Evolutionary conservation across 2,329 filamentous ascomycete species (phyloP).

Genomic region (Trichoderma lentiforme): DNA sequence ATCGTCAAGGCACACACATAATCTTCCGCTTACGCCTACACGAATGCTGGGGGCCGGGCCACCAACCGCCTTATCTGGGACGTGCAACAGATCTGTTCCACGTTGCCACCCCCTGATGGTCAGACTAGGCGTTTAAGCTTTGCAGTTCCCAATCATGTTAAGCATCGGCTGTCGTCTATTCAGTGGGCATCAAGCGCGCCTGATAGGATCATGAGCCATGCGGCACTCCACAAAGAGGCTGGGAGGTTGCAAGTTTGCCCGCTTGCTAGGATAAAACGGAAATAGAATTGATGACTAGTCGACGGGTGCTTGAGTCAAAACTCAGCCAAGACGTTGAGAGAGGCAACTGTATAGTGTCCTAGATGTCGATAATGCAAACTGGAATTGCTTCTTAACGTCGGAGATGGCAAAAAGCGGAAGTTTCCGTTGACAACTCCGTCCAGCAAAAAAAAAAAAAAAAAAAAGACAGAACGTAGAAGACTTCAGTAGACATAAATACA

Average conservation of each 20-base stretch:
- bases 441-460: not conserved
- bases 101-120: conserved; percentile 2
- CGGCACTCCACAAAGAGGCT: not conserved
- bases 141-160: not conserved
- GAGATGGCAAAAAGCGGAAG: not conserved
- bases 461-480: not conserved
- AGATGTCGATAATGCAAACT: not conserved
- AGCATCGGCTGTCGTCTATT: not conserved
- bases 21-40: not conserved
- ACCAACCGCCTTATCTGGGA: not conserved
- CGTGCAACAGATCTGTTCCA: not conserved
- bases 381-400: not conserved
- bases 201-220: not conserved
- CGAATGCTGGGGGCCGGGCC: not conserved
- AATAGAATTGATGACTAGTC: not conserved
- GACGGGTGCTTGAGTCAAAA: not conserved
- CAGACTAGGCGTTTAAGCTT: not conserved
- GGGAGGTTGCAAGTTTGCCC: not conserved
- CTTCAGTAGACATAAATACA: not conserved
- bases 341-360: not conserved
- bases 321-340: not conserved
- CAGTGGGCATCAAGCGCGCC: not conserved
- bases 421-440: not conserved
- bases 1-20: not conserved
- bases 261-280: not conserved